Evolutionary conservation across 2,329 filamentous ascomycete genomes (phyloP), one percentile per base, ranked within the genome.

Genomic region (Diplodia seriata): DNA sequence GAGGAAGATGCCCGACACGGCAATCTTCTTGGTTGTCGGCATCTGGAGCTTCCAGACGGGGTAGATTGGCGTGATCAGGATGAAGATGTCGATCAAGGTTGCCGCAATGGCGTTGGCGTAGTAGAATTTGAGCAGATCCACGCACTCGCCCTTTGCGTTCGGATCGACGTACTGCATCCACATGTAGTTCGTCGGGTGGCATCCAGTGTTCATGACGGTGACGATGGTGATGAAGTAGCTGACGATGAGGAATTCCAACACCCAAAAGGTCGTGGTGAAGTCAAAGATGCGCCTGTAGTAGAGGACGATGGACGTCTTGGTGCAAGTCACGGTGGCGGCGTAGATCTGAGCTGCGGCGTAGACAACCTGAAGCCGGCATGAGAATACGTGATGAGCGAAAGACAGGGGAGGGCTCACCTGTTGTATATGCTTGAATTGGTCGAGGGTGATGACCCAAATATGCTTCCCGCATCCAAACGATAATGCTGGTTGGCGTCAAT

Each of bases 231-330:
- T 83, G 73, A 83, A 86, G 18, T 76, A 73, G 1, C 50, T 11
- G 9, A 80, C 23, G 20, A 86, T 79, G 64, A 85, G 74, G 51
- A 71, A 71, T 23, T 85, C 73, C 47, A 85, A 73, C 15, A 75
- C 68, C 67, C 80, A 80, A 68, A n/a, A 84, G 43, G 79, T 74
- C 2, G 78, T 76, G 8, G 80, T 79, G 70, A 86, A 86, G 74
- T 78, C 76, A 67, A 87, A 87, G 57, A 86, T 85, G 31, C 84
- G 83, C 26, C 85, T 82, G 71, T 86, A 87, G n/a, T 87, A 79
- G 4, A 85, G n/a, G 6, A 86, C 73, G 62, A 86, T 84, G n/a
- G 85, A 86, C 2, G 81, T 74, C 71, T 87, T 87, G 1, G 83
- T 85, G 36, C 85, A 75, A 72, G 84, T 85, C 69, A 86, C 83